Conservation (phyloP, 805 yeast species). For the Lipomyces yamanashiensis region DNA sequence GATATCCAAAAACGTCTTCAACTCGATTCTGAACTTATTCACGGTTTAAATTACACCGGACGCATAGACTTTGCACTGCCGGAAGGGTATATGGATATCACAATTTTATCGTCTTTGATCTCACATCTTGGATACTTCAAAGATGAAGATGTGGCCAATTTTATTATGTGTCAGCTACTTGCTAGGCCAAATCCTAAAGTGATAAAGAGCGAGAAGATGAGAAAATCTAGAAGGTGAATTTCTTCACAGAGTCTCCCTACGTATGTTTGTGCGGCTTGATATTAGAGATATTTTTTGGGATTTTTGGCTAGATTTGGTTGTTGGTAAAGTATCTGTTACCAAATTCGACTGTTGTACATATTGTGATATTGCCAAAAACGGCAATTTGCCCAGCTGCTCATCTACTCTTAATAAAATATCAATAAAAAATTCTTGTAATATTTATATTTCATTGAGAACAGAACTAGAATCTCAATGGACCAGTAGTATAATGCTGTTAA, state of each 20-base stretch:
- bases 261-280: too few species aligned
- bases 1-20: slow-evolving; percentile 23
- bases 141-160: slow-evolving; percentile 81
- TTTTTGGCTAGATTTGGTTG: neutral
- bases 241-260: neutral
- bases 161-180: slow-evolving; percentile 64
- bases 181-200: slow-evolving; percentile 32
- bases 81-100: slow-evolving; percentile 77
- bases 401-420: neutral
- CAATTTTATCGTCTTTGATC: slow-evolving; percentile 75
- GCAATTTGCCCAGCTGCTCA: too few species aligned
- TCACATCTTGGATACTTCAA: slow-evolving; percentile 91
- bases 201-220: slow-evolving; percentile 34
- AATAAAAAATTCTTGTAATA: neutral
- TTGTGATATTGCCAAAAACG: too few species aligned
- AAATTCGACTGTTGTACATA: neutral
- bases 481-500: neutral
- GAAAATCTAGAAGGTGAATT: neutral
- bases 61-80: slow-evolving; percentile 82
- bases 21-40: slow-evolving; percentile 46
- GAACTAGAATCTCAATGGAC: neutral
- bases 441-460: neutral
- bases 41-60: slow-evolving; percentile 67
- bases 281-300: too few species aligned
- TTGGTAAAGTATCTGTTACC: neutral